Evolutionary conservation across 352 stramenopile species (phyloP).

Genomic region (Vaucheria bursata): DNA sequence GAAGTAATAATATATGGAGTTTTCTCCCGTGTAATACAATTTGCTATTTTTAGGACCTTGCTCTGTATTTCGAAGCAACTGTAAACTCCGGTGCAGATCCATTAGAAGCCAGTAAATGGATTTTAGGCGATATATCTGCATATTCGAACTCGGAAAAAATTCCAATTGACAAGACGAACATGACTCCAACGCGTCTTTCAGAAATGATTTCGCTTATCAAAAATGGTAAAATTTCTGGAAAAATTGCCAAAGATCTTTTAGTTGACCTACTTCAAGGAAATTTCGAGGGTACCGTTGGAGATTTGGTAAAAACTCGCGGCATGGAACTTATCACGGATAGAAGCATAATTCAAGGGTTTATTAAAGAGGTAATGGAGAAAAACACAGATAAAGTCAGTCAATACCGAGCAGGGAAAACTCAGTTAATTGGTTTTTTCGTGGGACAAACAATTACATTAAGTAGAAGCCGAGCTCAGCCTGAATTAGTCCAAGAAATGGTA

Average conservation of each 20-base stretch:
- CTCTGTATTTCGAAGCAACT: slow-evolving; percentile 38
- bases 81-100: slow-evolving; percentile 25
- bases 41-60: slow-evolving; percentile 10
- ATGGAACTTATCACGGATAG: slow-evolving; percentile 45
- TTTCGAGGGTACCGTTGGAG: slow-evolving; percentile 19
- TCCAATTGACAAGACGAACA: slow-evolving; percentile 15
- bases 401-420: slow-evolving; percentile 42
- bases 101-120: slow-evolving; percentile 33
- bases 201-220: slow-evolving; percentile 42
- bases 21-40: no score
- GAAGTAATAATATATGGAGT: no score
- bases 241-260: slow-evolving; percentile 48
- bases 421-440: slow-evolving; percentile 48
- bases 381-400: slow-evolving; percentile 34
- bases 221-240: slow-evolving; percentile 32
- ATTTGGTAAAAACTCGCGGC: slow-evolving; percentile 31
- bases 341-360: slow-evolving; percentile 27
- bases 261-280: slow-evolving; percentile 36
- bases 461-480: slow-evolving; percentile 39
- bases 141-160: slow-evolving; percentile 23
- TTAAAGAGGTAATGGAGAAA: slow-evolving; percentile 31
- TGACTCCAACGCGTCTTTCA: slow-evolving; percentile 29
- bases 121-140: slow-evolving; percentile 36
- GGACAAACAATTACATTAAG: slow-evolving; percentile 32
- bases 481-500: slow-evolving; percentile 17